These are phyloP conservation scores for Ophiocordyceps sinensis DNA, from an alignment of 2,329 filamentous ascomycete species.

Conservation along the genomic window DNA sequence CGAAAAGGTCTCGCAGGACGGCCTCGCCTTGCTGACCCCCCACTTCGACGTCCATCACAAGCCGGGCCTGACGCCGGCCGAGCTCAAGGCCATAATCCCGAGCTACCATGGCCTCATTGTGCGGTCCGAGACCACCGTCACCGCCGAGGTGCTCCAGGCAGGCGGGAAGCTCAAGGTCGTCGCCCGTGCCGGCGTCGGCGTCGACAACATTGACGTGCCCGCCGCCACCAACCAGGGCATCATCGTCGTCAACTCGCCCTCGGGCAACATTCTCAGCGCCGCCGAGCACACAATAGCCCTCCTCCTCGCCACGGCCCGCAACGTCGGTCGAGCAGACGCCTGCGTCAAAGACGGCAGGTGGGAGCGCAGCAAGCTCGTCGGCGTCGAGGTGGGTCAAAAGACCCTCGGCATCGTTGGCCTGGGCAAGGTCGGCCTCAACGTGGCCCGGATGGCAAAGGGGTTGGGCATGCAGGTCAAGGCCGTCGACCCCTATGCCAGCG, in stretches of 20 bases:
- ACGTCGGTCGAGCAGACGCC: conserved; percentile 56
- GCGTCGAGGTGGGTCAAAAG: conserved; percentile 66
- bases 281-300: conserved; percentile 67
- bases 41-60: conserved; percentile 57
- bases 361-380: conserved; percentile 62
- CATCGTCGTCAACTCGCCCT: conserved; percentile 67
- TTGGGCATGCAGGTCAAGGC: conserved; percentile 64
- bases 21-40: conserved; percentile 51
- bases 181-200: conserved; percentile 65
- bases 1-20: conserved; percentile 70
- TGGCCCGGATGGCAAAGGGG: conserved; percentile 65
- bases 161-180: conserved; percentile 62
- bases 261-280: conserved; percentile 67
- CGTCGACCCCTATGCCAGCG: conserved; percentile 64
- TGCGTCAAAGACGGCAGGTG: conserved; percentile 58
- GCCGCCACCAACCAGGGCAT: conserved; percentile 60
- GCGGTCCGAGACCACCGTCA: conserved; percentile 71
- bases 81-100: conserved; percentile 53
- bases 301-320: conserved; percentile 58
- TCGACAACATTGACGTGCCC: conserved; percentile 68
- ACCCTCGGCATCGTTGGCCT: conserved; percentile 63
- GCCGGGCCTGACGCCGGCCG: conserved; percentile 43
- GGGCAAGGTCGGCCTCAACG: conserved; percentile 72
- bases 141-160: conserved; percentile 47
- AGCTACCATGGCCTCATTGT: conserved; percentile 66